A percentile compares a stretch with the other conserved stretches of the same genome.
These are phyloP conservation scores for Penicillium decumbens DNA, from an alignment of 2,329 filamentous ascomycete species.

Conservation along the genomic window DNA sequence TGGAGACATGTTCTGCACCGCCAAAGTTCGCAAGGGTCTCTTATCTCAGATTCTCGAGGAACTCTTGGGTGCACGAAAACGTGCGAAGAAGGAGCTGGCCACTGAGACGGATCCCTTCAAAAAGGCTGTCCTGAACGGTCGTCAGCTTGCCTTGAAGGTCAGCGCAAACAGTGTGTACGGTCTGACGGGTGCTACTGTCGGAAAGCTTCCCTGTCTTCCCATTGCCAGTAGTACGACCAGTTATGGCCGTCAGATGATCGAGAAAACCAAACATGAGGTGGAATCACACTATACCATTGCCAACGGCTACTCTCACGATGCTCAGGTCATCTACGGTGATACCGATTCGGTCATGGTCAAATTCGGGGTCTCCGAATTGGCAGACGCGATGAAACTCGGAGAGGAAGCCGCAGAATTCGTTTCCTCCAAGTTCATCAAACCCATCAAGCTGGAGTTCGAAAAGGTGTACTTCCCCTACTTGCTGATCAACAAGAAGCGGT, in stretches of 20 bases:
- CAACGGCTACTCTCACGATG: constrained; percentile 91
- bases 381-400: constrained; percentile 90
- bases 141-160: constrained; percentile 91
- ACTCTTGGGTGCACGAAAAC: constrained; percentile 83
- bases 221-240: constrained; percentile 96
- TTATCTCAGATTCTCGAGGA: constrained; percentile 95
- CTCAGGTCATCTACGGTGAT: constrained; percentile 96
- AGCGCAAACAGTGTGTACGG: constrained; percentile 98
- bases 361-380: constrained; percentile 82
- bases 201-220: constrained; percentile 88
- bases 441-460: constrained; percentile 98
- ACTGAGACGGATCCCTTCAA: constrained; percentile 93
- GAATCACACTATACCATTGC: constrained; percentile 83
- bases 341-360: constrained; percentile 99
- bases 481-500: constrained; percentile 99
- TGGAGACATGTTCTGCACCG: constrained; percentile 85
- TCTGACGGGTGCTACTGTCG: constrained; percentile 90
- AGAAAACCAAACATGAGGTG: constrained; percentile 94
- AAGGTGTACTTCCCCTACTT: constrained; percentile 98
- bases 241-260: constrained; percentile 98
- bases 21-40: constrained; percentile 83
- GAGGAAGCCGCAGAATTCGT: constrained; percentile 85
- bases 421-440: constrained; percentile 87
- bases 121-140: constrained; percentile 94
- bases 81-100: constrained; percentile 84